phyloP scores from a whole-genome alignment of 768 basidiomycete species.

The Psilocybe cyanescens region DNA sequence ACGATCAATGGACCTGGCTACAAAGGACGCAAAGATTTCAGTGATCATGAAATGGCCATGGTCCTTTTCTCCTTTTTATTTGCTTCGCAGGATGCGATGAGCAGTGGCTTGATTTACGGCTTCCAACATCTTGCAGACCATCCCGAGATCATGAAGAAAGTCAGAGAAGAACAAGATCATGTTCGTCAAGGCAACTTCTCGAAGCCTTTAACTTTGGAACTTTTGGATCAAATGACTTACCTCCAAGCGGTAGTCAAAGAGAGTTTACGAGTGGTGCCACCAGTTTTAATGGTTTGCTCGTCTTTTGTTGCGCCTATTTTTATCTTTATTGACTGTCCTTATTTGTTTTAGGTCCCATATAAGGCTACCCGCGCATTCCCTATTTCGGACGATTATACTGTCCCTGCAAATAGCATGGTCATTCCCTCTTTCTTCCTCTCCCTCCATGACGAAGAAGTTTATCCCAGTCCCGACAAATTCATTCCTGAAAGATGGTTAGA shows the following conservation, averaged over 20 bases:
- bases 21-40: slow-evolving; percentile 87
- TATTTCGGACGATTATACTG: slow-evolving; percentile 89
- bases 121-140: slow-evolving; percentile 97
- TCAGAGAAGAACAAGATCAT: slow-evolving; percentile 88
- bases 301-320: not conserved
- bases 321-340: slow-evolving; percentile 20
- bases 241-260: slow-evolving; percentile 93
- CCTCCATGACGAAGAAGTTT: slow-evolving; percentile 86
- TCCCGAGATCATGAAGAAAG: slow-evolving; percentile 85
- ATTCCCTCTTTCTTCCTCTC: slow-evolving; percentile 95
- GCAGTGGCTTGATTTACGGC: slow-evolving; percentile 91
- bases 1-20: slow-evolving; percentile 65
- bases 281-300: slow-evolving; percentile 87
- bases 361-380: slow-evolving; percentile 88
- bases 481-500: slow-evolving; percentile 94
- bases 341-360: slow-evolving; percentile 81
- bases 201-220: slow-evolving; percentile 80
- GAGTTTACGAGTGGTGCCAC: slow-evolving; percentile 88
- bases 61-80: slow-evolving; percentile 97
- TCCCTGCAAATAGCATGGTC: slow-evolving; percentile 90
- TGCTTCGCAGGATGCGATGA: slow-evolving; percentile 98
- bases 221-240: slow-evolving; percentile 93
- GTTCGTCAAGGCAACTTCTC: slow-evolving; percentile 81
- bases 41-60: slow-evolving; percentile 95
- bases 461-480: slow-evolving; percentile 84